phyloP scores from a whole-genome alignment of 352 stramenopile genomes.

The Phytophthora syringae region DNA sequence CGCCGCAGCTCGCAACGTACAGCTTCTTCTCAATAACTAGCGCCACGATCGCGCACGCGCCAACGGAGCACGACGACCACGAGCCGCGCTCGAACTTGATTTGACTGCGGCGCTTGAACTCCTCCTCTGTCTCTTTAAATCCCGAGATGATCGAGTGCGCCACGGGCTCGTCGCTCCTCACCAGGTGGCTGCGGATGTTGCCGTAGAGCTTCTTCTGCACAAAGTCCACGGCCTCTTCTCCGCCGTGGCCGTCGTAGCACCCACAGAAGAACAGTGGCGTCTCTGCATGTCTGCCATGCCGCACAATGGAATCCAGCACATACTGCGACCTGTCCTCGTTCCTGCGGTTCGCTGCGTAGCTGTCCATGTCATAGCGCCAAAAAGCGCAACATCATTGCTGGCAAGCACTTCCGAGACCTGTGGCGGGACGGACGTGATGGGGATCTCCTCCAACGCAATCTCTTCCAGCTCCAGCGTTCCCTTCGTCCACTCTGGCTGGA shows the following conservation, averaged over 20 bases:
- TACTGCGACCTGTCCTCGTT: conserved; percentile 74
- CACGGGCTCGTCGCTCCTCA: conserved; percentile 33
- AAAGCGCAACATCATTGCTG: conserved; percentile 44
- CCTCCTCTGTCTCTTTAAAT: conserved; percentile 66
- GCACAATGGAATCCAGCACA: conserved; percentile 47
- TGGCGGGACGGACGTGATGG: conserved; percentile 52
- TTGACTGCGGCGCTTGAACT: conserved; percentile 62
- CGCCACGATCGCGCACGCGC: conserved; percentile 66
- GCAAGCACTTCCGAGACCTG: conserved; percentile 60
- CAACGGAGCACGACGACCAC: conserved; percentile 70
- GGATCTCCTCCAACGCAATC: conserved; percentile 54
- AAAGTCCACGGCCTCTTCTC: conserved; percentile 69
- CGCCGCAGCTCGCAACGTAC: conserved; percentile 68
- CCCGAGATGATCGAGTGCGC: conserved; percentile 58
- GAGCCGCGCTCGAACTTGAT: conserved; percentile 56
- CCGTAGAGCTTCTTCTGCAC: conserved; percentile 68
- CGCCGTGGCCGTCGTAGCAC: conserved; percentile 77
- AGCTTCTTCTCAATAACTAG: conserved; percentile 61
- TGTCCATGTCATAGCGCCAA: conserved; percentile 77
- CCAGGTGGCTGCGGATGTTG: conserved; percentile 57
- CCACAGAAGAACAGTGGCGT: conserved; percentile 67
- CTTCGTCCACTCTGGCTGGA: conserved; percentile 60
- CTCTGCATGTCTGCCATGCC: conserved; percentile 12
- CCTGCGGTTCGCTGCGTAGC: conserved; percentile 67
- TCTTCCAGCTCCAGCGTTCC: conserved; percentile 48